Evolutionary conservation across 1,284 basidiomycete genomes (phyloP), one percentile per base, ranked within the genome.

Genomic region (Heliocybe sulcata): DNA sequence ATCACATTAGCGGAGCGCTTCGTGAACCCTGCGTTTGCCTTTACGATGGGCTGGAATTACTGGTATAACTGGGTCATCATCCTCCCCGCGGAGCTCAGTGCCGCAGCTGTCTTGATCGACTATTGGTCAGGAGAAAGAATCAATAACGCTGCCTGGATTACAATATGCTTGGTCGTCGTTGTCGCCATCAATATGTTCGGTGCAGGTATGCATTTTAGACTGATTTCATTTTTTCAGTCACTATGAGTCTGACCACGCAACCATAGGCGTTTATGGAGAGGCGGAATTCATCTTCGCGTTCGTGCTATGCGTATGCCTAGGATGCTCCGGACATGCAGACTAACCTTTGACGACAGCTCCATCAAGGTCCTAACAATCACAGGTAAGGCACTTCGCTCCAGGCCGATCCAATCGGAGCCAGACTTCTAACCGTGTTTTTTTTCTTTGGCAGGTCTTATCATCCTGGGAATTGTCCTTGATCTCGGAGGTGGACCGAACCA

Each of bases 1-100:
- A 84, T 89, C 65, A 79, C 72, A 59, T 74, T 89, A 53, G 79
- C 86, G 2, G 79, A 80, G 56, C 84, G 88, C 45, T 92, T 92
- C 65, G 85, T 92, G 25, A 83, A 91, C 64, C 84, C 86, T 3
- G 86, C 90, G 1, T 77, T 93, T 57, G 85, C 85, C 0, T 92
- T 92, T 63, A 80, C 90, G 14, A 83, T 89, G 82, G 90, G 89
- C 10, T 92, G 87, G 86, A 85, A 90, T 63, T 91, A 90, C 65
- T 85, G 85, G 82, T 88, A 86, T 66, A 87, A 84, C 63, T 89
- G 86, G 82, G 72, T 69, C 0, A 80, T 85, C 56, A 70, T 90
- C 55, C 74, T 92, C 22, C 90, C 91, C 2, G 86, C 89, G 3
- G 91, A 94, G 64, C 70, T 93, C 16, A 83, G 83, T 56, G 90